A percentile compares a stretch with the other conserved stretches of the same genome.
These are phyloP conservation scores for Geoglossum cookeanum DNA, from an alignment of 2,329 filamentous ascomycete genomes.

Conservation along the genomic window DNA sequence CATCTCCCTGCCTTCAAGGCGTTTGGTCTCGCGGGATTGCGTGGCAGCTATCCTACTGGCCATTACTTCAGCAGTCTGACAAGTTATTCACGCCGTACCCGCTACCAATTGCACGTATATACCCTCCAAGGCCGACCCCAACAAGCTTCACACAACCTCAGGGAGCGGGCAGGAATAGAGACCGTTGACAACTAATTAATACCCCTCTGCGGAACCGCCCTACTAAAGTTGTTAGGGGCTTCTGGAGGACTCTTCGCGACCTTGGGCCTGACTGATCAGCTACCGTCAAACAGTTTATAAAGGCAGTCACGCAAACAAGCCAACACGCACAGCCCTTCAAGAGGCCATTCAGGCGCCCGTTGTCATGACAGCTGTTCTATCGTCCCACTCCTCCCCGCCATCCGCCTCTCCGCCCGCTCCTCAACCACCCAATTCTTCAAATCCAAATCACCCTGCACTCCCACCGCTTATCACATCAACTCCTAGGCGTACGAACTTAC, in stretches of 20 bases:
- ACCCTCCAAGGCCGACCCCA: neutral
- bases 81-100: neutral
- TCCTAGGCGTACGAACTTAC: conserved; percentile 38
- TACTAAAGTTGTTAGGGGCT: neutral
- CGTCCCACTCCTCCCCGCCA: neutral
- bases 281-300: neutral
- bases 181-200: neutral
- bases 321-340: neutral
- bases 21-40: neutral
- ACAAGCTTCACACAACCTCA: neutral
- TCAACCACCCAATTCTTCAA: conserved; percentile 4
- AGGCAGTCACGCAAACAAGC: neutral
- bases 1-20: neutral
- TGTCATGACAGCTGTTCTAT: conserved; percentile 2
- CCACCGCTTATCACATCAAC: conserved; percentile 32
- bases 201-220: neutral
- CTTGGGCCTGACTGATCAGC: neutral
- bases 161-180: neutral
- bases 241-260: neutral
- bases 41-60: neutral
- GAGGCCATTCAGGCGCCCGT: neutral
- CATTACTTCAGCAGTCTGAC: neutral
- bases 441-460: conserved; percentile 21
- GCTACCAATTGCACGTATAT: neutral
- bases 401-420: neutral